These are phyloP conservation scores for Reutealis trisperma DNA, from an alignment of 345 rosid species.

Conservation along the genomic window DNA sequence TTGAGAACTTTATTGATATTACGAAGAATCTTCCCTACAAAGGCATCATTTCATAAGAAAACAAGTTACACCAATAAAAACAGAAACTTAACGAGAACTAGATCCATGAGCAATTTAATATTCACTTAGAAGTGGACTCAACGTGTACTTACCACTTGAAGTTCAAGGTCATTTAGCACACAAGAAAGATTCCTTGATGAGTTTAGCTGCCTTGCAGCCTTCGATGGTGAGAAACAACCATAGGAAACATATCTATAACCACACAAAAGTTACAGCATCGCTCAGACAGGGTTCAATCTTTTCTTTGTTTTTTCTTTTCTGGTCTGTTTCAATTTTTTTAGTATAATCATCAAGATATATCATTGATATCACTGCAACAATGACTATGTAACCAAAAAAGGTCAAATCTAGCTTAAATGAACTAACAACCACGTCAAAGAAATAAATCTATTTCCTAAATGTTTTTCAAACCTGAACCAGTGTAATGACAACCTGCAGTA, in stretches of 20 bases:
- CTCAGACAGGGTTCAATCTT: not conserved
- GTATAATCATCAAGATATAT: not conserved
- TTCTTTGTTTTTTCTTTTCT: not conserved
- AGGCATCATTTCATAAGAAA: not conserved
- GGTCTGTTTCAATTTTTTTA: not conserved
- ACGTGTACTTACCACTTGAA: conserved; percentile 52
- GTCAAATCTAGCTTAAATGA: not conserved
- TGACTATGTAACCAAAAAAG: not conserved
- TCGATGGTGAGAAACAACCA: conserved; percentile 45
- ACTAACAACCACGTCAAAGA: not conserved
- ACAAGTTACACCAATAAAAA: not conserved
- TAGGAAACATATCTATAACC: conserved; percentile 32
- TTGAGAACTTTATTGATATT: not conserved
- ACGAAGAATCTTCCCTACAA: not conserved
- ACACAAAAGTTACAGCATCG: conserved; percentile 13
- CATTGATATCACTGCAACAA: not conserved
- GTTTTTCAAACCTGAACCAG: not conserved
- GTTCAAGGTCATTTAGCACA: conserved; percentile 42
- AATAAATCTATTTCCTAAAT: not conserved
- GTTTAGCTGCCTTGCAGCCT: conserved; percentile 36
- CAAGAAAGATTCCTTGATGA: conserved; percentile 29
- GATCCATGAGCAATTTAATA: conserved; percentile 9
- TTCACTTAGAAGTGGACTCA: conserved; percentile 15
- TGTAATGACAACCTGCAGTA: not conserved
- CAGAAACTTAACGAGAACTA: not conserved